Percentiles rank a stretch among this genome's conserved stretches.
These are phyloP conservation scores for Lentinula guzmanii DNA, from an alignment of 768 basidiomycete genomes.

Conservation along the genomic window DNA sequence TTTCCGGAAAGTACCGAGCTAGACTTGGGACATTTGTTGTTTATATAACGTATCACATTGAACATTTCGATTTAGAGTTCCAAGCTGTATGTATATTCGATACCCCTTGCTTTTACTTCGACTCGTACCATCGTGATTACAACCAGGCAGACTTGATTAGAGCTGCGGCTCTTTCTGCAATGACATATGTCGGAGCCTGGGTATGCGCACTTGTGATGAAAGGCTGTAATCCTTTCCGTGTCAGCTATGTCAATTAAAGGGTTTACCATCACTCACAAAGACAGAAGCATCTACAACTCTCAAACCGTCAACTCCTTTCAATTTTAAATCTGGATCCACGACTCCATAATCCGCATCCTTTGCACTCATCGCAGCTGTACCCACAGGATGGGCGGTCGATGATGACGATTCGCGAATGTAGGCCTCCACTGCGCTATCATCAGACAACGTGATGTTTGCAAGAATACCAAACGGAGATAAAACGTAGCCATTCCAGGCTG, in stretches of 20 bases:
- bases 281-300: constrained; percentile 33
- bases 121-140: too few species aligned
- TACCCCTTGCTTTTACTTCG: too few species aligned
- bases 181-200: constrained; percentile 19
- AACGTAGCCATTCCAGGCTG: constrained; percentile 23
- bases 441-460: constrained; percentile 15
- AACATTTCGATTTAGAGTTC: too few species aligned
- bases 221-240: constrained; percentile 11
- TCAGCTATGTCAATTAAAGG: not conserved
- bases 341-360: constrained; percentile 21
- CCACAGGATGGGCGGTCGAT: constrained; percentile 21
- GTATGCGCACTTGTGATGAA: constrained; percentile 21
- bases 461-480: constrained; percentile 12
- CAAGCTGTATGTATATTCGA: too few species aligned
- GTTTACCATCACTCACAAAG: constrained; percentile 17
- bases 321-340: constrained; percentile 25
- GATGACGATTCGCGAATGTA: constrained; percentile 16
- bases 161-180: constrained; percentile 25
- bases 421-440: constrained; percentile 12
- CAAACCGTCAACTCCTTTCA: constrained; percentile 27
- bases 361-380: constrained; percentile 25
- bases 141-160: constrained; percentile 17
- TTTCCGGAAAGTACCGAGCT: constrained; percentile 32
- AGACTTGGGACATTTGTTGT: not conserved
- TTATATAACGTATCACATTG: too few species aligned